Evolutionary conservation across 768 basidiomycete species (phyloP).

Genomic region (Flagelloscypha sp.): DNA sequence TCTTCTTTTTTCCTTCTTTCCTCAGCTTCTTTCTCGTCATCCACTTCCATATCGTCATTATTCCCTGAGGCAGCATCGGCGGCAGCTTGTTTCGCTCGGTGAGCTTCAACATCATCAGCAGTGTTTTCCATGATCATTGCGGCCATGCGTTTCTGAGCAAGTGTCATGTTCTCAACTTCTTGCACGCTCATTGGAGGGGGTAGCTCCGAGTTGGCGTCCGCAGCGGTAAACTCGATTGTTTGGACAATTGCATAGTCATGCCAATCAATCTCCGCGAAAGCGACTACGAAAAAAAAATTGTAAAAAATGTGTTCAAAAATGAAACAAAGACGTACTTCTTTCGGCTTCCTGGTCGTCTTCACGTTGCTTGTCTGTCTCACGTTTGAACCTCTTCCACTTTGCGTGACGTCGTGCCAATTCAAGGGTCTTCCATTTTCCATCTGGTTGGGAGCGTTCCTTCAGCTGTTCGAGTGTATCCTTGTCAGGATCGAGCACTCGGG

Average conservation of each 20-base stretch:
- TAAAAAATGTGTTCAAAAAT: conserved; percentile 7
- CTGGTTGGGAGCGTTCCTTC: conserved; percentile 53
- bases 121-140: conserved; percentile 97
- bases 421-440: conserved; percentile 69
- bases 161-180: conserved; percentile 92
- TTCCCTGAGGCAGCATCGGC: conserved; percentile 53
- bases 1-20: conserved; percentile 60
- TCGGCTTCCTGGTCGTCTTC: conserved; percentile 92
- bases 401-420: conserved; percentile 71
- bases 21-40: conserved; percentile 64
- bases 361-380: conserved; percentile 78
- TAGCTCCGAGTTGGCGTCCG: conserved; percentile 83
- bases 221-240: conserved; percentile 93
- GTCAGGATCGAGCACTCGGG: conserved; percentile 79
- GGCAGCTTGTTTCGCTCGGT: conserved; percentile 72
- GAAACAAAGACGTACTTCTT: conserved; percentile 46
- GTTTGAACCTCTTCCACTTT: conserved; percentile 80
- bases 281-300: conserved; percentile 39
- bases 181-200: conserved; percentile 95
- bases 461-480: conserved; percentile 66
- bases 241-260: conserved; percentile 98
- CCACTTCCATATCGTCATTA: conserved; percentile 79
- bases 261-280: conserved; percentile 98
- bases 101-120: conserved; percentile 77
- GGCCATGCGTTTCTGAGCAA: conserved; percentile 96